phyloP scores from a whole-genome alignment of 2,329 filamentous ascomycete species.

The Periconia sp. region DNA sequence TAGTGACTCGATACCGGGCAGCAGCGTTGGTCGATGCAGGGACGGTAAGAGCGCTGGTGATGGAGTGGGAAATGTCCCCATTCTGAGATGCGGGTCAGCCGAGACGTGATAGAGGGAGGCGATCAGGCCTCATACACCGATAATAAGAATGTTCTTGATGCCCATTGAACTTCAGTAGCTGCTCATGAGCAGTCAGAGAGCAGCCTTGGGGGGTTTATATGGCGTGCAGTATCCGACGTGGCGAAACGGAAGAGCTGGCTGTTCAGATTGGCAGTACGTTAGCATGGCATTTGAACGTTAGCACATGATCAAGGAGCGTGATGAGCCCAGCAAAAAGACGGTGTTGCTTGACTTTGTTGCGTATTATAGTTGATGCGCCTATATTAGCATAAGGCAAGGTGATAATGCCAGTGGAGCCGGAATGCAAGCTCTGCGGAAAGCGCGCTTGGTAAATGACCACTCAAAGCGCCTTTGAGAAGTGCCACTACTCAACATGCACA shows the following conservation, averaged over 20 bases:
- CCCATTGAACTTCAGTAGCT: slow-evolving; percentile 16
- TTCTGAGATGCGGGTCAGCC: slow-evolving; percentile 25
- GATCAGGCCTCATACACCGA: slow-evolving; percentile 29
- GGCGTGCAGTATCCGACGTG: slow-evolving; percentile 16
- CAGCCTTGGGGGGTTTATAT: slow-evolving; percentile 4
- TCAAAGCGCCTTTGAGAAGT: too few relatives aligned
- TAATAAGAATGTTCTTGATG: slow-evolving; percentile 29
- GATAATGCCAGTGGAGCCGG: slow-evolving; percentile 15
- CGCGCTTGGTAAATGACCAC: too few relatives aligned
- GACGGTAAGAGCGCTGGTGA: slow-evolving; percentile 28
- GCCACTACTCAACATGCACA: too few relatives aligned
- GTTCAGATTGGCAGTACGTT: slow-evolving; percentile 11
- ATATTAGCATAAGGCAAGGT: slow-evolving; percentile 25
- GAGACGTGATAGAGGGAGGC: not conserved
- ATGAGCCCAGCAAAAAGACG: slow-evolving; percentile 3
- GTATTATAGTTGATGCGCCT: slow-evolving; percentile 25
- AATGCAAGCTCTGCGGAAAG: slow-evolving; percentile 2
- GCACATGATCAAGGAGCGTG: slow-evolving; percentile 6
- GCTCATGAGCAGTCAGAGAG: not conserved
- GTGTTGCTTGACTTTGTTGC: slow-evolving; percentile 6
- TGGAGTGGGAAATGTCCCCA: slow-evolving; percentile 27
- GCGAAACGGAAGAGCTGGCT: slow-evolving; percentile 28
- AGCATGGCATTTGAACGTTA: slow-evolving; percentile 12
- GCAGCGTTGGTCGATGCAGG: not conserved
- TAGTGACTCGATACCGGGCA: slow-evolving; percentile 19